Conservation (phyloP, 768 basidiomycete genomes). For the Lactarius sp. region DNA sequence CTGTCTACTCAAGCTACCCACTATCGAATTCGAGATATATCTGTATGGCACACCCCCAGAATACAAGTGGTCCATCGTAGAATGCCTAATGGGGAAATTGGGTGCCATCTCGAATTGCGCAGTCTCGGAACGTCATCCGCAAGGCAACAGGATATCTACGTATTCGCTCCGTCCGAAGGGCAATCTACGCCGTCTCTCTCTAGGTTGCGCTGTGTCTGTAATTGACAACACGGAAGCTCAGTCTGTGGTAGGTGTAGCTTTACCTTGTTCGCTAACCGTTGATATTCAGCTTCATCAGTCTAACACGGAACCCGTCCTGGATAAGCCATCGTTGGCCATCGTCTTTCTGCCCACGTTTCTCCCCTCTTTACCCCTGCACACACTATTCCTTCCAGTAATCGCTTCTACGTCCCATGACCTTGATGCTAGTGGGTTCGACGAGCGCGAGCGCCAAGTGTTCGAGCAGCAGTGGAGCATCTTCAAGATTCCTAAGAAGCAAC, state of each 20-base stretch:
- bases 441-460: conserved; percentile 30
- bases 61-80: conserved; percentile 58
- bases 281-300: conserved; percentile 42
- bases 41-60: conserved; percentile 61
- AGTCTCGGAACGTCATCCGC: conserved; percentile 22
- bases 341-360: conserved; percentile 56
- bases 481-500: conserved; percentile 28
- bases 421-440: conserved; percentile 26
- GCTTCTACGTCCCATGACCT: conserved; percentile 26
- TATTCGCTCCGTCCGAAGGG: conserved; percentile 30
- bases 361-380: conserved; percentile 36
- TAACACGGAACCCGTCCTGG: conserved; percentile 35
- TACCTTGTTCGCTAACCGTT: conserved; percentile 31
- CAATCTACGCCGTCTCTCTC: conserved; percentile 29
- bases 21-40: conserved; percentile 50
- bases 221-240: conserved; percentile 37
- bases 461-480: conserved; percentile 32
- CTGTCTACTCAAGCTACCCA: conserved; percentile 28
- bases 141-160: conserved; percentile 27
- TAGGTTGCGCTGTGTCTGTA: conserved; percentile 36
- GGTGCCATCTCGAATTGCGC: conserved; percentile 35
- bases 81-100: conserved; percentile 54
- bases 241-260: conserved; percentile 35
- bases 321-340: conserved; percentile 59
- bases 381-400: conserved; percentile 56